Evolutionary conservation across 768 basidiomycete genomes (phyloP), one percentile per base, ranked within the genome.

Genomic region (Leccinum subtestaceum): DNA sequence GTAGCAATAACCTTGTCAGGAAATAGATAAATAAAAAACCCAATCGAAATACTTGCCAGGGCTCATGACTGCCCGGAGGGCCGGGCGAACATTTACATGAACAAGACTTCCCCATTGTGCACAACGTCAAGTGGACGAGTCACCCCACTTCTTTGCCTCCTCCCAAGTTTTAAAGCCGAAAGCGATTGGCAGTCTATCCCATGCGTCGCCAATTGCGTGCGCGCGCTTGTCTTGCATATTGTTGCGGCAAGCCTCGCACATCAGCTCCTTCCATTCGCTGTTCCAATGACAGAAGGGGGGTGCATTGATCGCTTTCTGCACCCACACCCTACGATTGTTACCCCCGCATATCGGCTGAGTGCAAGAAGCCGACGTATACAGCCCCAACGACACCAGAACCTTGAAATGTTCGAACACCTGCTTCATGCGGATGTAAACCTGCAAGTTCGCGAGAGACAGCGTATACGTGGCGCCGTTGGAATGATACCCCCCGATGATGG

Each of bases 101-200:
- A 38, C 12, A 15, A 43, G 40, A 43, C 32, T 27, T 27, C 27
- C 27, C 27, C 27, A 27, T 3, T 17, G 15, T 13, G 36, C 17
- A 11, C n/a, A 43, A 43, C 6, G 38, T 6, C 23, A 27, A 5
- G 23, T 13, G 47, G 46, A 19, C 32, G 31, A 47, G n/a, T 53
- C 52, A 11, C 21, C 46, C 3, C 32, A 46, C 27, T 46, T 19
- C 40, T 1, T 34, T 9, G 25, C 43, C 4, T 52, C 48, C 5
- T 1, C 51, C 60, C 63, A 65, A 9, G 59, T 57, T 54, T 47
- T 9, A 17, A 65, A 56, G 13, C 47, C 49, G 19, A 68, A 62
- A 2, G n/a, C 50, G 4, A 3, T 12, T 15, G 60, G 60, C 12
- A 62, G 23, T 13, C 40, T 27, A 38, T 27, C 7, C 60, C 56